Percentiles rank a stretch among this genome's conserved stretches.
Conservation (phyloP, 2,329 filamentous ascomycete genomes). For the Aspergillus neoniger region DNA sequence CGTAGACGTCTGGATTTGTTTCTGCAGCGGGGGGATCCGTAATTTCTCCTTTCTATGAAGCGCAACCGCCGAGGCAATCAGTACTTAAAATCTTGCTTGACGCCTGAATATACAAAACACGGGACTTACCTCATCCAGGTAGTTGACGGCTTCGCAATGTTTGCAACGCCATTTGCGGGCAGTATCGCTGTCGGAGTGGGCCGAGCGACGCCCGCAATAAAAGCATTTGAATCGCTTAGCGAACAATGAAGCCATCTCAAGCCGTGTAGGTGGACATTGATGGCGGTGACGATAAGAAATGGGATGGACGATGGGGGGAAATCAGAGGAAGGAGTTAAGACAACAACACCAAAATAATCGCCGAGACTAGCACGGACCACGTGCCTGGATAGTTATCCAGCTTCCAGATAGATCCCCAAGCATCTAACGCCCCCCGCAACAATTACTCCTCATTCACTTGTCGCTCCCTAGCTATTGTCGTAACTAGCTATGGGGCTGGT, state of each 20-base stretch:
- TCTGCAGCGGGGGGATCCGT: slow-evolving; percentile 76
- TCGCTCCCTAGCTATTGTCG: not conserved
- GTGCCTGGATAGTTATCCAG: slow-evolving; percentile 12
- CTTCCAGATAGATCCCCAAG: not conserved
- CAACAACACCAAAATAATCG: slow-evolving; percentile 27
- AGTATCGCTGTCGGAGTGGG: slow-evolving; percentile 58
- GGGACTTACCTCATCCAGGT: slow-evolving; percentile 74
- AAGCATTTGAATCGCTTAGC: slow-evolving; percentile 67
- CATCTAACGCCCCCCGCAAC: not conserved
- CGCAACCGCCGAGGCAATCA: slow-evolving; percentile 13
- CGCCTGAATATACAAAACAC: not conserved
- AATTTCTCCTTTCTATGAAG: slow-evolving; percentile 74
- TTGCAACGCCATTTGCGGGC: slow-evolving; percentile 71
- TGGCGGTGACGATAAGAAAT: slow-evolving; percentile 7
- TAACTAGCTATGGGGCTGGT: not conserved
- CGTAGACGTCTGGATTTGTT: slow-evolving; percentile 44
- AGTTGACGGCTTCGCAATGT: slow-evolving; percentile 83
- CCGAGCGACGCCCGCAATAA: slow-evolving; percentile 75
- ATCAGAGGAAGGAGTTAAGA: slow-evolving; percentile 24
- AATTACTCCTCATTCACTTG: not conserved
- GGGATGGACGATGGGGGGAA: slow-evolving; percentile 4
- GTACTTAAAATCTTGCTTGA: slow-evolving; percentile 18
- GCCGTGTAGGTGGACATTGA: slow-evolving; percentile 17
- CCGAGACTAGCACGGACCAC: slow-evolving; percentile 29
- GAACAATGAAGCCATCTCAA: slow-evolving; percentile 46